Conservation (phyloP, 192 early-diverging fungal genomes). For the Gryganskiella cystojenkinii region DNA sequence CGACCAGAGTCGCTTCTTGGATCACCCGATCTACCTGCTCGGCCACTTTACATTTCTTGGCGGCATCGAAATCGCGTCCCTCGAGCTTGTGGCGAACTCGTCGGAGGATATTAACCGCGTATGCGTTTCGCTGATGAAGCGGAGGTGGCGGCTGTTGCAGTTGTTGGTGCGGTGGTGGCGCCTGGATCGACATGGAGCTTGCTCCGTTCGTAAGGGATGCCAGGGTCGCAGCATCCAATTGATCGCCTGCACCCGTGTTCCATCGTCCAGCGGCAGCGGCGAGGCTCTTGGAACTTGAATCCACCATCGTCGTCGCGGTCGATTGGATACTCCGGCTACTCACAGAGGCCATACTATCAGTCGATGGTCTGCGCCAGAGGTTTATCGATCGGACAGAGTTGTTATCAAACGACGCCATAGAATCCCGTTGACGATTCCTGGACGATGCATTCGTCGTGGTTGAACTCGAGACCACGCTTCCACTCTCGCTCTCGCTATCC, state of each 20-base stretch:
- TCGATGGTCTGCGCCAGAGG: constrained; percentile 7
- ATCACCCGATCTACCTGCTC: constrained; percentile 78
- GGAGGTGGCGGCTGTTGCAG: constrained; percentile 14
- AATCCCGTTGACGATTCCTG: neutral
- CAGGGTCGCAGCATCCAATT: neutral
- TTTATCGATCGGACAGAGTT: constrained; percentile 7
- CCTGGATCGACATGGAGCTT: neutral
- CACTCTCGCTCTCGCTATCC: constrained; percentile 17
- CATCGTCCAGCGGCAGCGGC: neutral
- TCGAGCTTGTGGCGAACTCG: constrained; percentile 74
- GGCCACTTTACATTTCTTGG: constrained; percentile 62
- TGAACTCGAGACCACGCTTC: constrained; percentile 10
- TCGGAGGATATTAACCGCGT: constrained; percentile 71
- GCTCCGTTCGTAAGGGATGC: constrained; percentile 4
- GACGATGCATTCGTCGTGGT: no score
- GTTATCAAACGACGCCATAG: neutral
- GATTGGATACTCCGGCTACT: constrained; percentile 26
- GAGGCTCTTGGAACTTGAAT: neutral
- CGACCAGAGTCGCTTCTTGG: constrained; percentile 69
- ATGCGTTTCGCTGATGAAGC: constrained; percentile 62
- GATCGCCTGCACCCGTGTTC: constrained; percentile 14
- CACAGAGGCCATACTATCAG: constrained; percentile 20
- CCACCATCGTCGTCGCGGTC: constrained; percentile 4
- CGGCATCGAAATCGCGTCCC: constrained; percentile 65
- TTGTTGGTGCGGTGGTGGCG: constrained; percentile 18